Base-by-base conservation (phyloP, 2,329 filamentous ascomycete species). In the Cercospora sp. region DNA sequence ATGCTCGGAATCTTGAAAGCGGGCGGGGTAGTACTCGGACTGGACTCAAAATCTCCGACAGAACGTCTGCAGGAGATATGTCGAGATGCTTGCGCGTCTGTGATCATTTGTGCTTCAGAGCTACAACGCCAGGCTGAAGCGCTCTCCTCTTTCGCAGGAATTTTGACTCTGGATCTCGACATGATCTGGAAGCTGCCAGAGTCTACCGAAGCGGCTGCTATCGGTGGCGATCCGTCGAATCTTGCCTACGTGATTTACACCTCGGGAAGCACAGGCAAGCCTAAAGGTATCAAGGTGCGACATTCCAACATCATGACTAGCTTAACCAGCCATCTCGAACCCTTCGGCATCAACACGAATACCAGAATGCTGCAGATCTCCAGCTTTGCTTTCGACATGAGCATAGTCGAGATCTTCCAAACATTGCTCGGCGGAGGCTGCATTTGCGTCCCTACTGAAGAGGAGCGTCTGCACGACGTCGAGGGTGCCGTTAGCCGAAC, bases 401-500 rank as follows among this genome's bases (percentile, higher is more conserved):
- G 32, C 32, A 60, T 69, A n/a, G 13, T 18, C 3, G 64, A 66
- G 13, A 60, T 66, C 30, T 63, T 59, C 30, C n/a, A n/a, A 3
- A 58, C 67, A 3, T 57, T 73, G n/a, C 51, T 64, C 63, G 53
- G 43, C 65, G 61, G 73, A 66, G 68, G 59, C 59, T 64, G 51
- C 61, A 68, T 65, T 37, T 73, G 51, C 34, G 12, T 61, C 64
- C 73, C 51, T 30, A 68, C 21, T n/a, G 37, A 85, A 21, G 21
- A 32, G 2, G 60, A 62, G 66, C 21, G 65, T 13, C 13, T 53
- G 49, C 10, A 53, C 21, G 49, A 53, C 7, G 18, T 53, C 21
- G 49, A 53, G 21, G 12, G 49, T 26, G 21, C 49, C 18, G 28
- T 53, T 21, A 53, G 10, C 10, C 49, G 49, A 1, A 53, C 21